phyloP scores from a whole-genome alignment of 2,329 filamentous ascomycete genomes.

The Colletotrichum tofieldiae region DNA sequence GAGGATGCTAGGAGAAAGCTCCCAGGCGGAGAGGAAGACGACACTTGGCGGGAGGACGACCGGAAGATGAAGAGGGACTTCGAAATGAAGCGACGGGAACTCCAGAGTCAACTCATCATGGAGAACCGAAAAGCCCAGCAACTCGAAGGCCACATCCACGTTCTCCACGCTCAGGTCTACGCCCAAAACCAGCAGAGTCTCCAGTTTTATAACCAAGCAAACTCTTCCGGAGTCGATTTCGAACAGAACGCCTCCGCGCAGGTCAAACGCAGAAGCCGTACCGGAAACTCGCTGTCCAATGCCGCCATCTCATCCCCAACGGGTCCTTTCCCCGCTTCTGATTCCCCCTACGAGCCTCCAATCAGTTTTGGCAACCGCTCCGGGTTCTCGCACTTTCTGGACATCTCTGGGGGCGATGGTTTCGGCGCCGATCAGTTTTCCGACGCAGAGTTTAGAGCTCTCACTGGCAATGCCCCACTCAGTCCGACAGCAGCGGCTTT shows the following conservation, averaged over 20 bases:
- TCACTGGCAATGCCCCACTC: conserved; percentile 78
- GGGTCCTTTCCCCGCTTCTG: conserved; percentile 54
- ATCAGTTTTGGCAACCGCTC: conserved; percentile 68
- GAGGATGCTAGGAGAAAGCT: conserved; percentile 79
- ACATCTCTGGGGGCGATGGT: conserved; percentile 57
- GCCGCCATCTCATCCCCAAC: conserved; percentile 58
- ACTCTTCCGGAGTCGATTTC: conserved; percentile 63
- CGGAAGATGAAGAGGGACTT: conserved; percentile 69
- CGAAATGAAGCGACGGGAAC: conserved; percentile 66
- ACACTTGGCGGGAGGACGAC: conserved; percentile 69
- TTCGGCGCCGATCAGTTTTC: conserved; percentile 61
- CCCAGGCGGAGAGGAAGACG: conserved; percentile 73
- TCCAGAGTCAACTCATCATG: conserved; percentile 65
- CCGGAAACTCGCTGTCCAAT: conserved; percentile 64
- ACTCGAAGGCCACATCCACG: conserved; percentile 63
- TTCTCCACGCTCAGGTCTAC: conserved; percentile 64
- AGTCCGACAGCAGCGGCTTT: conserved; percentile 84
- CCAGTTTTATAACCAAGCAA: conserved; percentile 62
- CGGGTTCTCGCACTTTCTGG: conserved; percentile 69
- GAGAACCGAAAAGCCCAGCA: conserved; percentile 64
- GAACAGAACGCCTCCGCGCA: conserved; percentile 60
- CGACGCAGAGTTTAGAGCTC: conserved; percentile 73
- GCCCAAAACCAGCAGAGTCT: conserved; percentile 59
- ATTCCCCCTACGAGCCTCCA: conserved; percentile 64
- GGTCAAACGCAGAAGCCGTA: conserved; percentile 64